Percentiles rank a stretch among this genome's conserved stretches.
These are phyloP conservation scores for Leccinum fibrillosum DNA, from an alignment of 768 basidiomycete species.

Conservation along the genomic window DNA sequence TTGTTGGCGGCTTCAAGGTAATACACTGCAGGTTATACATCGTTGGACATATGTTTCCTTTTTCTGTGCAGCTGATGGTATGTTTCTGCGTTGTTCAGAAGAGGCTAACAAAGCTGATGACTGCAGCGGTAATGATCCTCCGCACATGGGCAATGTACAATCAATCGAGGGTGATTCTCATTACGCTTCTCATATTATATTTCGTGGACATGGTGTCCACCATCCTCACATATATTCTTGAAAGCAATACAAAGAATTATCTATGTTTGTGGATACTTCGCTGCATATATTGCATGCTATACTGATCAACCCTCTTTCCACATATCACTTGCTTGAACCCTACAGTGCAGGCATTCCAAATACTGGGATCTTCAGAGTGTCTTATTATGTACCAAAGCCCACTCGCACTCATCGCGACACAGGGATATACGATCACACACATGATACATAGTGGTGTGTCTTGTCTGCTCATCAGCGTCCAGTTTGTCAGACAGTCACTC, in stretches of 20 bases:
- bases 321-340: too few relatives aligned
- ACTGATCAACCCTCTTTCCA: too few relatives aligned
- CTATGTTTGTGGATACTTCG: background rate
- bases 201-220: background rate
- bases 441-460: too few relatives aligned
- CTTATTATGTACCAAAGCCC: background rate
- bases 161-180: background rate
- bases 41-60: background rate
- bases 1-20: background rate
- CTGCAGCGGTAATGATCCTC: background rate
- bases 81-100: background rate
- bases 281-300: background rate
- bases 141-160: background rate
- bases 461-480: background rate
- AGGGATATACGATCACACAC: background rate
- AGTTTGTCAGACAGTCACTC: background rate
- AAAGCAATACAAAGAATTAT: too few relatives aligned
- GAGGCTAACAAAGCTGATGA: background rate
- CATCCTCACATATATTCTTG: too few relatives aligned
- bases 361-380: background rate
- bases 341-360: too few relatives aligned
- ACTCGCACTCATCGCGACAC: too few relatives aligned
- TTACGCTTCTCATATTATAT: background rate
- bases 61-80: background rate
- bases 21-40: background rate